phyloP scores from a whole-genome alignment of 148 eudicot species.

The Nepenthes mirabilis region DNA sequence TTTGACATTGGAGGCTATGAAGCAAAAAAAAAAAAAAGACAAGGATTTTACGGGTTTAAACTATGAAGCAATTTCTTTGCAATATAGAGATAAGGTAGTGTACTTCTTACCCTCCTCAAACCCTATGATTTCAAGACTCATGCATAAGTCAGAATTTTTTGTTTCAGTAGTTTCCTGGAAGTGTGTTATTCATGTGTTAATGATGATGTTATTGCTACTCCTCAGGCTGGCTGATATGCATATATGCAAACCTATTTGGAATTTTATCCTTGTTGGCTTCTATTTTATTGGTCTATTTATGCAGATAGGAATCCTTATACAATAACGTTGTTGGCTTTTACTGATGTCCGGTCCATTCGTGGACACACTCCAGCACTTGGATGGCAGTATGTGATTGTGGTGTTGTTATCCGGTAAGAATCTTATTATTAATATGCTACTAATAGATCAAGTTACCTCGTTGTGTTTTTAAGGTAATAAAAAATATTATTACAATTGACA shows the following conservation, averaged over 20 bases:
- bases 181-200: too few species aligned
- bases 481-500: too few species aligned
- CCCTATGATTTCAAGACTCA: too few species aligned
- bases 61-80: too few species aligned
- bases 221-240: not conserved
- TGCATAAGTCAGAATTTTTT: too few species aligned
- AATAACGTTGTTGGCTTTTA: conserved; percentile 64
- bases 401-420: conserved; percentile 60
- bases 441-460: not conserved
- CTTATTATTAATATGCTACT: not conserved
- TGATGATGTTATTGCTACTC: not conserved
- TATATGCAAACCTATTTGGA: conserved; percentile 1
- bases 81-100: too few species aligned
- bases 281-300: conserved; percentile 5
- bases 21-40: too few species aligned
- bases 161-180: too few species aligned
- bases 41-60: too few species aligned
- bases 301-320: conserved; percentile 88
- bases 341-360: conserved; percentile 76
- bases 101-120: too few species aligned
- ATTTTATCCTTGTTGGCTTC: not conserved
- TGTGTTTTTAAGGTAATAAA: not conserved
- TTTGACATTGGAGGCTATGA: too few species aligned
- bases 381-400: conserved; percentile 85
- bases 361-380: conserved; percentile 89